Evolutionary conservation across 257 asterid species (phyloP), one percentile per base, ranked within the genome.

Genomic region (Solanum rostratum): DNA sequence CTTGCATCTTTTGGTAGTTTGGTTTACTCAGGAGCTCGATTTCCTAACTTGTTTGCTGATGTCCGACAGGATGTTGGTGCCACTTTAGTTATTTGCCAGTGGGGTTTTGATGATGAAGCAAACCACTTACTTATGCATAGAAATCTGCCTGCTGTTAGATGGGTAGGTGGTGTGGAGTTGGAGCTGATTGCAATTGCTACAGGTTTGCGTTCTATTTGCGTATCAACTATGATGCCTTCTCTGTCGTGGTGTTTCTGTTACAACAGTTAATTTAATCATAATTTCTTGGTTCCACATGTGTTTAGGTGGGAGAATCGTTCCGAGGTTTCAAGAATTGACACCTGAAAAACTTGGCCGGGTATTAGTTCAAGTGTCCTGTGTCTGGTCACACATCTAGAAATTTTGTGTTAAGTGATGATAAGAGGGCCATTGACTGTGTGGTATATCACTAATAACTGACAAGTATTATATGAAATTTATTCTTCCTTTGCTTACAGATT

Each of bases 41-140:
- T 89, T 43, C 62, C 54, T 82, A 49, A 10, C 73, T 71, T 71
- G 29, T 83, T 45, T 85, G 41, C 30, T 74, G 84, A 46, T 81
- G 16, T 39, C 82, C 89, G 81, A 62, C 95, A 96, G 99, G 98
- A 96, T 89, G 95, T 92, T 83, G 99, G 99, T 22, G 98, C 99
- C 82, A 91, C 98, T n/a, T 87, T 96, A 88, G 99, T 95, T 43
- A 96, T 96, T 88, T 96, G 98, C 86, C 99, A 96, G 83, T 96
- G 98, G 98, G 99, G 98, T 83, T 96, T 96, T 84, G 98, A 96
- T 82, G 99, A 96, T 87, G 99, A 96, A 86, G 99, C 99, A 80
- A 96, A 95, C 86, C 99, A 96, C 91, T 89, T 96, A 71, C 65
- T 96, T 79, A 94, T 96, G 99, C 92, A 93, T 53, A 93, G 98